A percentile compares a stretch with the other conserved stretches of the same genome.
Evolutionary conservation across 441 rosid species (phyloP).

Genomic region (Aquilaria agallochum): DNA sequence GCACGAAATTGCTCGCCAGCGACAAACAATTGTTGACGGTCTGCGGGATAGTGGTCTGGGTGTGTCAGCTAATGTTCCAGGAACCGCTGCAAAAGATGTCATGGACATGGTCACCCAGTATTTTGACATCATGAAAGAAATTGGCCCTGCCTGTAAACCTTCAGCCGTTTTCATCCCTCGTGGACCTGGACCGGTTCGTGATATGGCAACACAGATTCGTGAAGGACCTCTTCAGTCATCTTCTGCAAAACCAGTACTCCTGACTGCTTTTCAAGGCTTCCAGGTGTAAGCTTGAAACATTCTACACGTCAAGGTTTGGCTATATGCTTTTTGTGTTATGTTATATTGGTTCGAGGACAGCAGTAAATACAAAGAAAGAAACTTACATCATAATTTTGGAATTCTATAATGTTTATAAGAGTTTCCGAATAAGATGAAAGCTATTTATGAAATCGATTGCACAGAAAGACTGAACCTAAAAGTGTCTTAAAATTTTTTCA

Average conservation of each 20-base stretch:
- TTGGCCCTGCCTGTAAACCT: slow-evolving; percentile 45
- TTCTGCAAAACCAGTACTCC: not conserved
- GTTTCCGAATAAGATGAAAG: not conserved
- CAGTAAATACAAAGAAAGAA: too few relatives aligned
- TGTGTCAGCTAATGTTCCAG: slow-evolving; percentile 55
- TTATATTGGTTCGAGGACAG: too few relatives aligned
- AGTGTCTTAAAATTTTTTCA: too few relatives aligned
- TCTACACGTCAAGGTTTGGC: too few relatives aligned
- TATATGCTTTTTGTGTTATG: too few relatives aligned
- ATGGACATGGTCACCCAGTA: slow-evolving; percentile 67
- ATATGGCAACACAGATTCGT: slow-evolving; percentile 48
- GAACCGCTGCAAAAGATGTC: slow-evolving; percentile 52
- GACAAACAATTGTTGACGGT: slow-evolving; percentile 64
- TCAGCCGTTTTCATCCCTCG: slow-evolving; percentile 51
- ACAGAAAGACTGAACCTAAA: not conserved
- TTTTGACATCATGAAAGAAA: slow-evolving; percentile 60
- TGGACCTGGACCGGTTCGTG: slow-evolving; percentile 51
- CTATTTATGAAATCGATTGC: not conserved
- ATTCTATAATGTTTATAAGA: too few relatives aligned
- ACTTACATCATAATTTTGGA: too few relatives aligned
- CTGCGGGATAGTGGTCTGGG: slow-evolving; percentile 52
- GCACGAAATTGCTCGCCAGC: slow-evolving; percentile 49
- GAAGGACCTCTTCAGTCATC: slow-evolving; percentile 49
- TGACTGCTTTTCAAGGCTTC: not conserved
- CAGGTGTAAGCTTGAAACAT: too few relatives aligned